phyloP scores from a whole-genome alignment of 208 protist species.

The Leishmania arabica region DNA sequence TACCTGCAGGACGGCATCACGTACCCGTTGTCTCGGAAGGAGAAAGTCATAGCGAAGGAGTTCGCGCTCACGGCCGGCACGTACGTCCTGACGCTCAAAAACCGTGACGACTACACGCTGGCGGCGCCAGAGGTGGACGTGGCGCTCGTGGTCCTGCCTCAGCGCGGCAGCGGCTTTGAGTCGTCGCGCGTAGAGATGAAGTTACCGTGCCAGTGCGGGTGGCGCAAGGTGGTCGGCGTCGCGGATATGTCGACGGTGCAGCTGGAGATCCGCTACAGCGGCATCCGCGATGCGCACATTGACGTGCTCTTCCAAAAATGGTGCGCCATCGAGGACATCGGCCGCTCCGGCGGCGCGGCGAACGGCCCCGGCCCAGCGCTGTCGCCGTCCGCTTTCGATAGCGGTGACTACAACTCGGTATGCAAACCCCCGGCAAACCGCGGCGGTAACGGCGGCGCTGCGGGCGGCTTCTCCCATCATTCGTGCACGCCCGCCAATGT shows the following conservation, averaged over 20 bases:
- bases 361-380: slow-evolving; percentile 17
- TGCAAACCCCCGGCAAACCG: slow-evolving; percentile 8
- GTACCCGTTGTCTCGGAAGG: slow-evolving; percentile 50
- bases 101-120: slow-evolving; percentile 76
- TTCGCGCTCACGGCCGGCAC: slow-evolving; percentile 60
- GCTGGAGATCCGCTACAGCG: slow-evolving; percentile 50
- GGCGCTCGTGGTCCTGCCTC: slow-evolving; percentile 39
- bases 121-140: slow-evolving; percentile 62
- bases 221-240: slow-evolving; percentile 64
- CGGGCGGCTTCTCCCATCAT: neutral
- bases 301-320: slow-evolving; percentile 67
- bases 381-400: slow-evolving; percentile 27
- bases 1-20: slow-evolving; percentile 52
- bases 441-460: slow-evolving; percentile 1
- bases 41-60: slow-evolving; percentile 41
- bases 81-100: slow-evolving; percentile 74
- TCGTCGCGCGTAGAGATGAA: slow-evolving; percentile 37
- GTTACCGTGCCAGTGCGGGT: slow-evolving; percentile 63
- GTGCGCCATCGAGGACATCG: slow-evolving; percentile 23
- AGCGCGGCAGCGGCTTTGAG: slow-evolving; percentile 34
- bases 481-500: slow-evolving; percentile 3
- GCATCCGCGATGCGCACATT: slow-evolving; percentile 73
- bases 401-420: slow-evolving; percentile 1
- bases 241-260: slow-evolving; percentile 37
- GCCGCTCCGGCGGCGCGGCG: neutral